Percentiles rank a stretch among this genome's conserved stretches.
Conservation (phyloP, 495 filamentous ascomycete genomes). For the Tricharina praecox region DNA sequence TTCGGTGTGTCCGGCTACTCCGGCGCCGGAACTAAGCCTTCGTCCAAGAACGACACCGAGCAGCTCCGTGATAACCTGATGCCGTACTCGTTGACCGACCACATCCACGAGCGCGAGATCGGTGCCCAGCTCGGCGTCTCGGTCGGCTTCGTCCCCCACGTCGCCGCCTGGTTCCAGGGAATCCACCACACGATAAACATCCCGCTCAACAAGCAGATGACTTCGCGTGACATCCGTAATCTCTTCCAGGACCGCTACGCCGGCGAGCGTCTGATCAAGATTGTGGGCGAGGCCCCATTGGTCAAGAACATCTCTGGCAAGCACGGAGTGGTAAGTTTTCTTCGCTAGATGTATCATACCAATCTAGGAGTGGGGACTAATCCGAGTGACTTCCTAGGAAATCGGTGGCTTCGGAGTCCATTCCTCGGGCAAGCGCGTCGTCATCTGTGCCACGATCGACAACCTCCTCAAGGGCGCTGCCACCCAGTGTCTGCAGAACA, state of each 20-base stretch:
- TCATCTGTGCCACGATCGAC: slow-evolving; percentile 94
- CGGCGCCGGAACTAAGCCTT: slow-evolving; percentile 89
- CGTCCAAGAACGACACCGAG: slow-evolving; percentile 87
- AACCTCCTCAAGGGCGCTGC: slow-evolving; percentile 93
- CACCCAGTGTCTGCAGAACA: slow-evolving; percentile 93
- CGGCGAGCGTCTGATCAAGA: slow-evolving; percentile 83
- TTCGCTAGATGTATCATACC: no score
- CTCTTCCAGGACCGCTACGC: slow-evolving; percentile 93
- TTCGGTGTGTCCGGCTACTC: slow-evolving; percentile 96
- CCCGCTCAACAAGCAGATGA: slow-evolving; percentile 68
- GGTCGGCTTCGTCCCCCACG: slow-evolving; percentile 85
- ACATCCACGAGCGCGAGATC: slow-evolving; percentile 93
- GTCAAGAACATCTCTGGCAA: slow-evolving; percentile 81
- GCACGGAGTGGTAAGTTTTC: slow-evolving; percentile 52
- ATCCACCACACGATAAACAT: slow-evolving; percentile 87
- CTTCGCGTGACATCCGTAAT: slow-evolving; percentile 78
- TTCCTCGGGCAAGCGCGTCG: slow-evolving; percentile 70
- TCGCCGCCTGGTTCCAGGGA: slow-evolving; percentile 94
- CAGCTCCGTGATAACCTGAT: slow-evolving; percentile 78
- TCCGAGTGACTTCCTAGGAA: slow-evolving; percentile 42
- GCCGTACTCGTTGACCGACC: slow-evolving; percentile 81
- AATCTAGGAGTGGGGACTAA: no score
- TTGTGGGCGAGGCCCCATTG: slow-evolving; percentile 68
- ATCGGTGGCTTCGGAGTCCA: slow-evolving; percentile 91
- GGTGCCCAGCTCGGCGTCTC: slow-evolving; percentile 55